phyloP scores from a whole-genome alignment of 768 basidiomycete species.

The Leccinum uliginosum region DNA sequence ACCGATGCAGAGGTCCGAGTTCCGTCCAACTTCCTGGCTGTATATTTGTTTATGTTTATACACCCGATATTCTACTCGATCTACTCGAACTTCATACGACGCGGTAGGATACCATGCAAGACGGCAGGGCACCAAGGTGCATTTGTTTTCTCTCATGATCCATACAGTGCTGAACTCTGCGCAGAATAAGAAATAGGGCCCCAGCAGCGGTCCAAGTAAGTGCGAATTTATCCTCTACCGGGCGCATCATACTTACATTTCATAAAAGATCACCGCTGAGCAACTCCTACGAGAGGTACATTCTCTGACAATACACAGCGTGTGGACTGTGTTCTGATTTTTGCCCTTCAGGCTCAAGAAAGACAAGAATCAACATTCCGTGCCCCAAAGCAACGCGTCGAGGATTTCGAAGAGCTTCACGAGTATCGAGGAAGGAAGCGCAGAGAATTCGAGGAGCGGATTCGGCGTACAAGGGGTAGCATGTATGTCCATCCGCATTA shows the following conservation, averaged over 20 bases:
- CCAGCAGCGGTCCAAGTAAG: constrained; percentile 88
- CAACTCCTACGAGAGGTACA: constrained; percentile 91
- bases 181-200: constrained; percentile 91
- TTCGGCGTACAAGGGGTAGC: constrained; percentile 72
- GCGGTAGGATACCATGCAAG: constrained; percentile 50
- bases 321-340: constrained; percentile 1
- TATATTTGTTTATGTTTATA: constrained; percentile 19
- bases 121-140: constrained; percentile 76
- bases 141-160: constrained; percentile 1
- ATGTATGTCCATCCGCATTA: constrained; percentile 46
- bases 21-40: neutral
- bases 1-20: neutral
- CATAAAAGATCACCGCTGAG: constrained; percentile 87
- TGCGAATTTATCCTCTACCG: constrained; percentile 1
- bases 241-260: constrained; percentile 12
- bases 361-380: constrained; percentile 89
- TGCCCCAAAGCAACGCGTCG: constrained; percentile 92
- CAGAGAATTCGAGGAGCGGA: constrained; percentile 91
- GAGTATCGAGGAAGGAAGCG: constrained; percentile 92
- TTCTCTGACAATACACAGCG: neutral
- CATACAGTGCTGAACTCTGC: constrained; percentile 3
- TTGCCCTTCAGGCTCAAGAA: constrained; percentile 76
- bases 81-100: neutral
- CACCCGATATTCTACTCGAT: neutral
- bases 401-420: constrained; percentile 88